phyloP scores from a whole-genome alignment of 768 basidiomycete species.

The Mycena metata region DNA sequence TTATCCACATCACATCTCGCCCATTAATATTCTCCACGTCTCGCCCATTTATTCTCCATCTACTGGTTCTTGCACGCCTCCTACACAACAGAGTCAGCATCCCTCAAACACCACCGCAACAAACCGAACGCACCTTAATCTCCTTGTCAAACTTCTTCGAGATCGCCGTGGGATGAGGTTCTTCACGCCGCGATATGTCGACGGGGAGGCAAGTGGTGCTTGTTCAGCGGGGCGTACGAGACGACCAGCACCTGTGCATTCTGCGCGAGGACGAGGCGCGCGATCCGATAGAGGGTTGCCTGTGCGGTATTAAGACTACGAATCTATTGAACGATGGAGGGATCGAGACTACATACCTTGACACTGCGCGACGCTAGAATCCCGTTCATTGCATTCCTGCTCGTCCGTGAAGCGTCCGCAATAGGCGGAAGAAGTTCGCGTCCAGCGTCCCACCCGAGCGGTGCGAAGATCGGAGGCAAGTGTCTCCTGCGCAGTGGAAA shows the following conservation, averaged over 20 bases:
- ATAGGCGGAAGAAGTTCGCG: too few species aligned
- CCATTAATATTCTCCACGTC: too few species aligned
- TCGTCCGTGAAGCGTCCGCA: too few species aligned
- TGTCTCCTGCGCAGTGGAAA: too few species aligned
- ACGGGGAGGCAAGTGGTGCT: conserved; percentile 95
- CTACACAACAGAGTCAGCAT: conserved; percentile 37
- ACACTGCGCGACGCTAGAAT: too few species aligned
- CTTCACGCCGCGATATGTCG: conserved; percentile 80
- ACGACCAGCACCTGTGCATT: conserved; percentile 72
- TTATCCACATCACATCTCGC: too few species aligned
- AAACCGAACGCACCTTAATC: conserved; percentile 65
- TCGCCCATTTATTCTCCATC: too few species aligned
- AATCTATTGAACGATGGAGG: too few species aligned
- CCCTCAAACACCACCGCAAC: neutral
- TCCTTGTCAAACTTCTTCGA: conserved; percentile 72
- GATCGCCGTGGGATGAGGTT: conserved; percentile 76
- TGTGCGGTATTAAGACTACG: conserved; percentile 47
- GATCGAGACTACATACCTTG: too few species aligned
- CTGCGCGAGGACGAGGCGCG: conserved; percentile 76
- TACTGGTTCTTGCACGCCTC: conserved; percentile 50
- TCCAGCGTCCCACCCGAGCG: too few species aligned
- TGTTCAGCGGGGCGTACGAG: conserved; percentile 88
- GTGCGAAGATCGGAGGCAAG: too few species aligned
- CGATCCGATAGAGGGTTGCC: conserved; percentile 95
- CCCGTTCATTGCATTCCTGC: too few species aligned